A percentile compares a stretch with the other conserved stretches of the same genome.
Evolutionary conservation across 768 basidiomycete genomes (phyloP).

Genomic region (Xerocomus brunneocitrinus): DNA sequence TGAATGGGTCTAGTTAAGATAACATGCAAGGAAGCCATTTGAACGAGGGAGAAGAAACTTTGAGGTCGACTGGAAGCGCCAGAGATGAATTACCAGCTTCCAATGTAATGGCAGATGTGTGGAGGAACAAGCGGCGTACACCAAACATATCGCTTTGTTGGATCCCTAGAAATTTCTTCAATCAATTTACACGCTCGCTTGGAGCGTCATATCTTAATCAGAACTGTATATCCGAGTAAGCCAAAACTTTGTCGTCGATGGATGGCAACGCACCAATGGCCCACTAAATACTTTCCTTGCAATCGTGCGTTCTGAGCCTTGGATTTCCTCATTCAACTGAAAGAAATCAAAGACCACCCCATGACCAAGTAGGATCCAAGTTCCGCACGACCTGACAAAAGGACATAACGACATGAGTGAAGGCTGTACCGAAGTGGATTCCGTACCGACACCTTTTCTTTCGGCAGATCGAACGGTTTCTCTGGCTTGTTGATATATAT

Average conservation of each 20-base stretch:
- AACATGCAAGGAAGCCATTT: no score
- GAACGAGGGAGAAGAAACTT: no score
- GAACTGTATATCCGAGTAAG: constrained; percentile 1
- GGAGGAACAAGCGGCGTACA: no score
- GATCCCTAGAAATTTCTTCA: no score
- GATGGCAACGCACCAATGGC: constrained; percentile 1
- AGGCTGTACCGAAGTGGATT: constrained; percentile 10
- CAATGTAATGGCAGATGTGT: no score
- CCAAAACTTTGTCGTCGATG: constrained; percentile 5
- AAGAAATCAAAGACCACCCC: constrained; percentile 15
- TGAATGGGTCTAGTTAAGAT: no score
- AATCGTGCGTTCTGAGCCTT: constrained; percentile 2
- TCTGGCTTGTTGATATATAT: constrained; percentile 5
- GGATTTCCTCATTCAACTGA: constrained; percentile 14
- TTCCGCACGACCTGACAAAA: constrained; percentile 9
- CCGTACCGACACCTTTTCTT: constrained; percentile 5
- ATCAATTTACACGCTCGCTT: constrained; percentile 2
- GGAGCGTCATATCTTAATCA: background rate
- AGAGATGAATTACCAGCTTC: no score
- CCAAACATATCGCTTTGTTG: no score
- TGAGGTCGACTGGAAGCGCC: no score
- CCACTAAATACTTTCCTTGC: constrained; percentile 7
- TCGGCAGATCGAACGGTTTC: constrained; percentile 10
- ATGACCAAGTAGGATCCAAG: constrained; percentile 4
- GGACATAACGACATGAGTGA: no score